phyloP scores from a whole-genome alignment of 345 rosid species.

The Arabidopsis thaliana region TAIR10.1 NC_003076.8:71501-72000 shows the following conservation, averaged over 20 bases:
- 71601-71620: neutral
- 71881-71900: neutral
- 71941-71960: neutral
- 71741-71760: constrained; percentile 43
- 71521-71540: neutral
- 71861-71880: neutral
- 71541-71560: neutral
- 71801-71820: constrained; percentile 38
- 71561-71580: neutral
- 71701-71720: constrained; percentile 29
- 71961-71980: neutral
- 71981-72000: neutral
- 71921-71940: neutral
- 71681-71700: constrained; percentile 30
- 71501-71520: neutral
- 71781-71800: constrained; percentile 35
- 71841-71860: neutral
- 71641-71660: neutral
- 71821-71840: constrained; percentile 23
- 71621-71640: neutral
- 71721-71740: constrained; percentile 29
- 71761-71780: constrained; percentile 40
- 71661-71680: neutral
- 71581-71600: neutral
- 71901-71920: neutral